Conservation (phyloP, 768 basidiomycete species). For the Hericium erinaceus region DNA sequence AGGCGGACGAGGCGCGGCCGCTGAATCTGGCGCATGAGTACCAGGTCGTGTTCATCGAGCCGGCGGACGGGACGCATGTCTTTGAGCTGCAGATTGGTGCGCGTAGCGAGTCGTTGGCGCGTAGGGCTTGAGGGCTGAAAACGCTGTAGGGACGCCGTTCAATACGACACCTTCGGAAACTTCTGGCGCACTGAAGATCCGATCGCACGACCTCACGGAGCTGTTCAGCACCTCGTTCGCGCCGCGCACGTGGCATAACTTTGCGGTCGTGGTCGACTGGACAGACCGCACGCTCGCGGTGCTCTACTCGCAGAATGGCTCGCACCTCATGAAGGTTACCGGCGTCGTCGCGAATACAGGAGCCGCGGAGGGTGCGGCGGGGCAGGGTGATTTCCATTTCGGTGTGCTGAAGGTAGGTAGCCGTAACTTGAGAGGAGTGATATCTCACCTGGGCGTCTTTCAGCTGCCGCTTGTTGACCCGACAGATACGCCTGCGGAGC, state of each 20-base stretch:
- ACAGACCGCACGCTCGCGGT: constrained; percentile 36
- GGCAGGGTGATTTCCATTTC: constrained; percentile 54
- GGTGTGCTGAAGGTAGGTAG: constrained; percentile 45
- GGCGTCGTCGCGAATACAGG: constrained; percentile 32
- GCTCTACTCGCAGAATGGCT: constrained; percentile 38
- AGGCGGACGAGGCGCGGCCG: constrained; percentile 28
- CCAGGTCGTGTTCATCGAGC: constrained; percentile 56
- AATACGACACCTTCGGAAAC: constrained; percentile 38
- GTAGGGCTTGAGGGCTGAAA: neutral
- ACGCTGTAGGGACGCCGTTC: constrained; percentile 42
- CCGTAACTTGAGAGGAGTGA: neutral
- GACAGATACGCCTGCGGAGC: constrained; percentile 33
- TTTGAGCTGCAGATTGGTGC: constrained; percentile 52
- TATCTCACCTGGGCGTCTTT: neutral
- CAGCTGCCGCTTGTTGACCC: constrained; percentile 48
- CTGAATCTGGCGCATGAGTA: constrained; percentile 52
- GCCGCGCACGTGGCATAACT: constrained; percentile 45
- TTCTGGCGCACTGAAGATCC: constrained; percentile 43
- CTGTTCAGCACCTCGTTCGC: constrained; percentile 42
- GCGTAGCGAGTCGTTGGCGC: constrained; percentile 4
- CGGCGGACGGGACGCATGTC: constrained; percentile 47
- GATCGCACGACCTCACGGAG: constrained; percentile 43
- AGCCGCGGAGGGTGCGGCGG: constrained; percentile 30
- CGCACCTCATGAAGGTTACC: constrained; percentile 34
- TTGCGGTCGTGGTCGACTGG: constrained; percentile 52